These are phyloP conservation scores for Anthracocystis walkeri DNA, from an alignment of 1,284 basidiomycete genomes.

Conservation along the genomic window DNA sequence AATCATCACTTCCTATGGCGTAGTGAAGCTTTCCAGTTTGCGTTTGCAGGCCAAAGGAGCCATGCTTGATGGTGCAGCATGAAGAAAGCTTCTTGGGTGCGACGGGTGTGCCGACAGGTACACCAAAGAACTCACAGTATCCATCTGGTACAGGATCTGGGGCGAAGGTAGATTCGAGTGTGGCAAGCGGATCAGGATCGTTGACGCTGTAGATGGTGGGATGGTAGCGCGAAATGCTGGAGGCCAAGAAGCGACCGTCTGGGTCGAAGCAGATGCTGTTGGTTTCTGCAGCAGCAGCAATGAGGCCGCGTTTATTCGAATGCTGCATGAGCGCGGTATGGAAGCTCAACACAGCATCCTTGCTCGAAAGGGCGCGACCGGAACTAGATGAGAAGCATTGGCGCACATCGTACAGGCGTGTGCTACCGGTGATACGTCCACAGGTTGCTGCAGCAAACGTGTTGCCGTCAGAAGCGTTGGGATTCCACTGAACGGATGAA, in stretches of 20 bases:
- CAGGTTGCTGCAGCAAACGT: constrained; percentile 45
- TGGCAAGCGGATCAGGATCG: constrained; percentile 32
- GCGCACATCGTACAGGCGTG: constrained; percentile 42
- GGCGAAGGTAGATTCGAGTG: constrained; percentile 22
- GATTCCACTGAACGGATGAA: constrained; percentile 44
- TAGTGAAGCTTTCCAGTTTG: constrained; percentile 33
- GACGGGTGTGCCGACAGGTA: constrained; percentile 6
- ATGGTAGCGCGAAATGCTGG: constrained; percentile 41
- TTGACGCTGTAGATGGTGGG: constrained; percentile 42
- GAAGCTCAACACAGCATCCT: constrained; percentile 36
- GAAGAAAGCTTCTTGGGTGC: constrained; percentile 35
- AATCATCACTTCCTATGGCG: constrained; percentile 43
- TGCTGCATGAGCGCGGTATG: constrained; percentile 36
- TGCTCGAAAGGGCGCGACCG: constrained; percentile 20
- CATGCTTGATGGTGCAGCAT: constrained; percentile 44
- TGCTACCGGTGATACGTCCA: constrained; percentile 34
- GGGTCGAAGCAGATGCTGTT: constrained; percentile 45
- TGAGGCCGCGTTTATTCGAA: constrained; percentile 21
- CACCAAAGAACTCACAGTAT: not conserved
- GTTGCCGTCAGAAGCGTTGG: constrained; percentile 40
- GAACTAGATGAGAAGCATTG: constrained; percentile 24
- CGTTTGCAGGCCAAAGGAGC: constrained; percentile 33
- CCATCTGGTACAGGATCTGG: not conserved
- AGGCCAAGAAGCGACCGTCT: constrained; percentile 29
- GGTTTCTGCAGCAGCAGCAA: constrained; percentile 37